Percentiles rank a stretch among this genome's conserved stretches.
These are phyloP conservation scores for Calonectria hongkongensis DNA, from an alignment of 2,329 filamentous ascomycete genomes.

Conservation along the genomic window DNA sequence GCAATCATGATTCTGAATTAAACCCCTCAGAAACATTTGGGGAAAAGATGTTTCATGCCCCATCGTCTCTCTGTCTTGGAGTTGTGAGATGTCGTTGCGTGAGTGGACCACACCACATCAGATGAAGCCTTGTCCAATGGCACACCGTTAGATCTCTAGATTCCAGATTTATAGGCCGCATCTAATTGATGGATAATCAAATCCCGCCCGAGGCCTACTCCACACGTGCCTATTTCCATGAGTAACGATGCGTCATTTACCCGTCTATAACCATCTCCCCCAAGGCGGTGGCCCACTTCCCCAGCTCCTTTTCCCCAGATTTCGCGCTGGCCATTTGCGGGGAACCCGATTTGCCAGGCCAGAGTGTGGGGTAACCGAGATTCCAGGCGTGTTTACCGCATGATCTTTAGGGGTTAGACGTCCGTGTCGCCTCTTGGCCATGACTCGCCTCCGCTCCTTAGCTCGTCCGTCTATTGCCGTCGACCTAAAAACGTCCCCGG, in stretches of 20 bases:
- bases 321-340: slow-evolving; percentile 9
- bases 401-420: background rate
- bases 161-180: background rate
- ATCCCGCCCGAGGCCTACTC: background rate
- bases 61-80: background rate
- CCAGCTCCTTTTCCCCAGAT: slow-evolving; percentile 31
- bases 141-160: background rate
- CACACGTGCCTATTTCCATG: background rate
- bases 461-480: slow-evolving; percentile 34
- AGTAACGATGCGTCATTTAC: slow-evolving; percentile 10
- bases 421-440: background rate
- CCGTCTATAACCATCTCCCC: slow-evolving; percentile 31
- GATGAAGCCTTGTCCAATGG: slow-evolving; percentile 19
- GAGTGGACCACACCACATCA: slow-evolving; percentile 13
- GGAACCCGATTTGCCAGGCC: background rate
- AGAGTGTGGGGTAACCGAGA: slow-evolving; percentile 20
- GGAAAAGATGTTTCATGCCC: background rate
- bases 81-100: background rate
- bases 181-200: slow-evolving; percentile 16
- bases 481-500: slow-evolving; percentile 12
- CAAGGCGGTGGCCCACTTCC: slow-evolving; percentile 5
- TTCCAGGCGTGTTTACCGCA: background rate
- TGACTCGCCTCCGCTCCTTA: slow-evolving; percentile 28
- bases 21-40: slow-evolving; percentile 5
- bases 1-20: background rate